Evolutionary conservation across 1,284 basidiomycete species (phyloP).

Genomic region (Leccinum insolens): DNA sequence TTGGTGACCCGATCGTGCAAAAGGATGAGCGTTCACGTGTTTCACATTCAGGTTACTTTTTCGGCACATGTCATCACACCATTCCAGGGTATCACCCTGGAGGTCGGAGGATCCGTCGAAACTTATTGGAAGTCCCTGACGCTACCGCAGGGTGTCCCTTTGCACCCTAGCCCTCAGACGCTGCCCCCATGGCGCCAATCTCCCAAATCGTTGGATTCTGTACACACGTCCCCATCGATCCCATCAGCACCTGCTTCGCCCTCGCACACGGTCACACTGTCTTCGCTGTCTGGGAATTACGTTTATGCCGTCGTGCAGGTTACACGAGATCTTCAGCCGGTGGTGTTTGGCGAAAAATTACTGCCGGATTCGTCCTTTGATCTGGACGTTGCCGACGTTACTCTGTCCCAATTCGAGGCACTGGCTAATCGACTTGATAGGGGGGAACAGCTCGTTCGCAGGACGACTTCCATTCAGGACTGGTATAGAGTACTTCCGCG

Average conservation of each 20-base stretch:
- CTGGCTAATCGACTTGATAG: slow-evolving; percentile 62
- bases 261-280: slow-evolving; percentile 70
- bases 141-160: slow-evolving; percentile 48
- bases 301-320: slow-evolving; percentile 89
- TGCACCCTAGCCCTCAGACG: slow-evolving; percentile 34
- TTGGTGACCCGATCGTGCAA: slow-evolving; percentile 4
- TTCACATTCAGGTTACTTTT: slow-evolving; percentile 72
- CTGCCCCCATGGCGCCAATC: slow-evolving; percentile 38
- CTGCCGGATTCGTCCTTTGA: slow-evolving; percentile 80
- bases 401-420: slow-evolving; percentile 75
- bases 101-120: slow-evolving; percentile 93
- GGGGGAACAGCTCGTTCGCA: slow-evolving; percentile 34
- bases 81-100: slow-evolving; percentile 93
- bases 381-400: slow-evolving; percentile 83
- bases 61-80: slow-evolving; percentile 89
- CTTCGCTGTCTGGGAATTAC: slow-evolving; percentile 88
- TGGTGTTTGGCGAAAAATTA: slow-evolving; percentile 73
- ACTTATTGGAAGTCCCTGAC: slow-evolving; percentile 96
- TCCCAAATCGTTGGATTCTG: slow-evolving; percentile 45
- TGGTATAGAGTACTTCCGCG: slow-evolving; percentile 60
- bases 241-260: slow-evolving; percentile 43
- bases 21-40: slow-evolving; percentile 16
- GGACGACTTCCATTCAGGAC: slow-evolving; percentile 44
- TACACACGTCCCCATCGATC: slow-evolving; percentile 68
- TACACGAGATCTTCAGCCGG: slow-evolving; percentile 87